These are phyloP conservation scores for Russula griseocarnosa DNA, from an alignment of 768 basidiomycete genomes.

Conservation along the genomic window DNA sequence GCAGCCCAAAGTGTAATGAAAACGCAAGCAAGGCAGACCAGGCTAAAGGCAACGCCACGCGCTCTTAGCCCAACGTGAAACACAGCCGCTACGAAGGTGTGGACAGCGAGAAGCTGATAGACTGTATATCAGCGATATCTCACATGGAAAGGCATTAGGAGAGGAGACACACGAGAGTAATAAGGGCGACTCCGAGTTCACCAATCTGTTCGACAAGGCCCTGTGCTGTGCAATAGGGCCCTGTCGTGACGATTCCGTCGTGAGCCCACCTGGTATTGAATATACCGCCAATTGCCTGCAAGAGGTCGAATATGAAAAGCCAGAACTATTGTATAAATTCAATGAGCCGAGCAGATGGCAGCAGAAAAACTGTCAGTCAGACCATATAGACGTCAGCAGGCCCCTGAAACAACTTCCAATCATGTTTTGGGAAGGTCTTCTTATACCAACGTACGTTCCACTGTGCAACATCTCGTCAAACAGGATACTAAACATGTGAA, in stretches of 20 bases:
- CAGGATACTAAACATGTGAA: not conserved
- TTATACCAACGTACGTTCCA: slow-evolving; percentile 16
- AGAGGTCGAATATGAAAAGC: slow-evolving; percentile 35
- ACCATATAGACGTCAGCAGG: slow-evolving; percentile 45
- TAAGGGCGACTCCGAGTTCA: slow-evolving; percentile 42
- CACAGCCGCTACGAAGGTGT: slow-evolving; percentile 40
- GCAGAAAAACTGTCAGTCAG: not conserved
- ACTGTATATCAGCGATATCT: slow-evolving; percentile 31
- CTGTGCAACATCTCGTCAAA: not conserved
- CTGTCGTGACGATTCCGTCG: slow-evolving; percentile 35
- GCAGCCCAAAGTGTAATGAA: slow-evolving; percentile 37
- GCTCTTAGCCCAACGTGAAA: slow-evolving; percentile 36
- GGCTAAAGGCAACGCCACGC: slow-evolving; percentile 30
- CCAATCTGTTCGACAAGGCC: slow-evolving; percentile 43
- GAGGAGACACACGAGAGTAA: slow-evolving; percentile 38
- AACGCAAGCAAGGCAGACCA: slow-evolving; percentile 10
- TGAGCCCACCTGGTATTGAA: slow-evolving; percentile 40
- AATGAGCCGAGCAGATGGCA: not conserved
- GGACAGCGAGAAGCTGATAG: slow-evolving; percentile 33
- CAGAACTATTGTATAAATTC: slow-evolving; percentile 30
- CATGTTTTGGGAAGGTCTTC: not conserved
- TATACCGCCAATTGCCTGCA: slow-evolving; percentile 40
- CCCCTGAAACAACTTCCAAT: slow-evolving; percentile 34
- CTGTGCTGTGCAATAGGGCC: slow-evolving; percentile 39
- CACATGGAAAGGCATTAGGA: not conserved